Base-by-base conservation (phyloP, 2,329 filamentous ascomycete species). In the Aspergillus pseudoviridinutans region DNA sequence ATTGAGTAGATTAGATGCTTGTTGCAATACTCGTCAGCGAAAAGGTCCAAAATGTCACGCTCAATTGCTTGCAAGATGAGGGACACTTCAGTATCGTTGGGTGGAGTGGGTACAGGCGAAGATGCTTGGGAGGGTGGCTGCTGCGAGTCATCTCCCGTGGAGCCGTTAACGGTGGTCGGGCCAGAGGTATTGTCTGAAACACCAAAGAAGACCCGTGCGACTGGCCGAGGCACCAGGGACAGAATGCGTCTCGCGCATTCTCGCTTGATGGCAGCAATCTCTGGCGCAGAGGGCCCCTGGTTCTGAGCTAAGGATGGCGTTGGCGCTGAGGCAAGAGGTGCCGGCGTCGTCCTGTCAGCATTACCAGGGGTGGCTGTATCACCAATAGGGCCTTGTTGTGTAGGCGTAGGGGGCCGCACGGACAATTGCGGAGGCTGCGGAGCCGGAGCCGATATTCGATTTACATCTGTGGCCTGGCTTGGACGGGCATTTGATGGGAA, bases 1-100 rank as follows among this genome's bases (percentile, higher is more conserved):
- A 94, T 80, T 49, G 85, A 82, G 69, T 96, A 96, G 65, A 96
- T 79, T 32, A 97, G 78, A 76, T 97, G 92, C 77, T 92, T 95
- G 76, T 99, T 99, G 76, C 92, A 88, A 76, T 96, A 96, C 53
- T 83, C 80, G 74, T 97, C 92, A 17, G 84, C 84, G 64, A 96
- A 87, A 41, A 92, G 79, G 66, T 89, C 85, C 50, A 97, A 79
- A 49, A 92, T 78, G 25, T 79, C 77, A 54, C 81, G 77, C 68
- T 87, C 84, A 61, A 91, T 82, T 64, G 87, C 82, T 59, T 77
- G 74, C 49, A 85, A 74, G 57, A 86, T 78, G 51, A 75, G 76
- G 60, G 78, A 75, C 53, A 83, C 78, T 24, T 82, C 77, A 38
- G 35, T 52, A 20, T 54, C 54, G 41, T 51, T 27, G 28, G 50